Base-by-base conservation (phyloP, 2,329 filamentous ascomycete species). In the Aspergillus japonicus region DNA sequence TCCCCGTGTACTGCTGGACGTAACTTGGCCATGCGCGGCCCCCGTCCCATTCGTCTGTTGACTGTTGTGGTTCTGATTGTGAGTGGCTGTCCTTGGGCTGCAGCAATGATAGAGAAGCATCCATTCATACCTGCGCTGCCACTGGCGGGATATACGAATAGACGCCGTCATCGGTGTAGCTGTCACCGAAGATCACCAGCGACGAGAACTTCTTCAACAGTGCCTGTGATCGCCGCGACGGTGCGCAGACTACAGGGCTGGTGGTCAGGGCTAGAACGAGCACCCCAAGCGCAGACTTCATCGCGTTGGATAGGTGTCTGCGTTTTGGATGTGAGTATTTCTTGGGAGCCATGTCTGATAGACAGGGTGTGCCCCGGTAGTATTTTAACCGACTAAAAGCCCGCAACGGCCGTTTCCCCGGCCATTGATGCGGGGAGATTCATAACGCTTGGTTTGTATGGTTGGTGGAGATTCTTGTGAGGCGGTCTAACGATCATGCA, bases 141-240 rank as follows among this genome's bases (percentile, higher is more conserved):
- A 85, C 75, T 0, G 89, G 88, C 1, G 90, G 89, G 11, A 56
- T 47, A 59, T 78, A 75, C 69, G 92, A 89, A 70, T 90, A 92
- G 10, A 10, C 90, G 71, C 10, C 90, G 84, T 92, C 88, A 69
- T 93, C 90, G 0, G 89, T 91, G 69, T 89, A 92, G 73, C 88
- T 91, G 73, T 92, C 88, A 12, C 89, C 89, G 69, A 92, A 92
- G 0, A 86, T 60, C 12, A 64, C 48, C 12, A 61, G 44, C 14
- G 85, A 87, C 29, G 85, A 81, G 69, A 91, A 86, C 42, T 79
- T 77, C 33, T 12, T 21, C 1, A 44, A 56, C 14, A 44, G 6
- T 19, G 39, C 39, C 16, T 44, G 39, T 6, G 39, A 44, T 44
- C 39, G 39, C 16, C 16, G 14, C 16, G 39, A 1, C n/a, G 39